phyloP scores from a whole-genome alignment of 2,329 filamentous ascomycete genomes.

The Hypoxylon sp. region DNA sequence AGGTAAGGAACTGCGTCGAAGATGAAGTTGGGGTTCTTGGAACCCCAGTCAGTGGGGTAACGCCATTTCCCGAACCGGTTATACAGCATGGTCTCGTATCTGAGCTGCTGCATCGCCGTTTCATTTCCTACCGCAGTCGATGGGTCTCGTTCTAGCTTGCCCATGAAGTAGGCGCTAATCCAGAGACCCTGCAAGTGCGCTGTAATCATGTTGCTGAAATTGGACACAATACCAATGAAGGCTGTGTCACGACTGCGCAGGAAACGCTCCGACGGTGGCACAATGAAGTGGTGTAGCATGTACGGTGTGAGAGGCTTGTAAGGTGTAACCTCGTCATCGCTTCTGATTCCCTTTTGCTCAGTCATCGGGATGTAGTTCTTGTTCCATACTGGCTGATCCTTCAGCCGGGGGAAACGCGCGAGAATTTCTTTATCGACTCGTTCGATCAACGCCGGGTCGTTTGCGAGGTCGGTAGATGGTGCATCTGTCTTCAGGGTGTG shows the following conservation, averaged over 20 bases:
- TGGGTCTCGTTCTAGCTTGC: conserved; percentile 55
- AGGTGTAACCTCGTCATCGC: conserved; percentile 46
- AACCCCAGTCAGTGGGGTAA: conserved; percentile 76
- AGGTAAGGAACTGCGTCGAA: conserved; percentile 83
- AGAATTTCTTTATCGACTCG: conserved; percentile 66
- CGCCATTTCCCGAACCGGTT: conserved; percentile 79
- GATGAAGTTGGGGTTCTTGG: conserved; percentile 76
- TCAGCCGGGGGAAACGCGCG: conserved; percentile 64
- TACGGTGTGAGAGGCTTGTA: conserved; percentile 53
- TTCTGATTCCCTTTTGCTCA: conserved; percentile 51
- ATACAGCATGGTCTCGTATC: conserved; percentile 72
- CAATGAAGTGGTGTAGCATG: conserved; percentile 62
- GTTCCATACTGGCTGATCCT: conserved; percentile 62
- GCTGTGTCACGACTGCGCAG: conserved; percentile 60
- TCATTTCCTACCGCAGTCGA: conserved; percentile 47
- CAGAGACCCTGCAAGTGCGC: conserved; percentile 66
- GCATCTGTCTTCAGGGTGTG: conserved; percentile 50
- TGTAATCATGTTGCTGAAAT: conserved; percentile 61
- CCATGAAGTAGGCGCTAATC: conserved; percentile 71
- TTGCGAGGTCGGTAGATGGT: conserved; percentile 53
- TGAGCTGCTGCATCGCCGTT: conserved; percentile 60
- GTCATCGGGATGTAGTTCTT: conserved; percentile 61
- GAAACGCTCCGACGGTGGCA: conserved; percentile 57
- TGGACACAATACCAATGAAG: conserved; percentile 63
- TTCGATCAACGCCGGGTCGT: conserved; percentile 56